Percentiles rank a stretch among this genome's conserved stretches.
These are phyloP conservation scores for Tylopilus orsonianus DNA, from an alignment of 1,284 basidiomycete species.

Conservation along the genomic window DNA sequence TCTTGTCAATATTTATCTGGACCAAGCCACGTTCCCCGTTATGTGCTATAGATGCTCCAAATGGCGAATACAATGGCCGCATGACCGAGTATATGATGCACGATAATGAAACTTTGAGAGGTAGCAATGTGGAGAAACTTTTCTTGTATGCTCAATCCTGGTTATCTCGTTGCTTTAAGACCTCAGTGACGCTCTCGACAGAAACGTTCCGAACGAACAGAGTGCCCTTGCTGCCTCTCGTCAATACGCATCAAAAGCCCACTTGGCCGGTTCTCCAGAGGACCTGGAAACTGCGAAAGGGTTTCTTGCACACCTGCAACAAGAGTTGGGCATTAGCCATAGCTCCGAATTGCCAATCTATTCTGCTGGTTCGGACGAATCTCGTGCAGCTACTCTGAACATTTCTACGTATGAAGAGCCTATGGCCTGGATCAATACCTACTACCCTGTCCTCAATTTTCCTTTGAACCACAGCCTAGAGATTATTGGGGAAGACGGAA, in stretches of 20 bases:
- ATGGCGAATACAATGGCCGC: conserved; percentile 16
- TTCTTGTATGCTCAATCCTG: conserved; percentile 28
- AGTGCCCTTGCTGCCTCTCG: conserved; percentile 48
- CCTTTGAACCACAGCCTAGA: conserved; percentile 51
- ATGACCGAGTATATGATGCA: conserved; percentile 23
- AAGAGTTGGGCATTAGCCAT: conserved; percentile 42
- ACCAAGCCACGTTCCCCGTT: conserved; percentile 1
- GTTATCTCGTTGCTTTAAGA: not conserved
- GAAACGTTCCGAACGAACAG: conserved; percentile 47
- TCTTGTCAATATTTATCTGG: conserved; percentile 20
- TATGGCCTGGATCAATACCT: conserved; percentile 58
- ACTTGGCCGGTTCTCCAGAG: conserved; percentile 49
- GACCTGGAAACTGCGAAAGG: conserved; percentile 52
- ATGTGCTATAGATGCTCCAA: conserved; percentile 5
- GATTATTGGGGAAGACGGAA: conserved; percentile 46
- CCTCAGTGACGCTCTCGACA: conserved; percentile 20
- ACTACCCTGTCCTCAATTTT: conserved; percentile 68
- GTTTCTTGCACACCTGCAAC: conserved; percentile 49
- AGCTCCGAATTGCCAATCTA: conserved; percentile 44
- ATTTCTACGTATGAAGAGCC: conserved; percentile 42
- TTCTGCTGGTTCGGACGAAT: conserved; percentile 49
- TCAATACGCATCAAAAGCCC: conserved; percentile 48
- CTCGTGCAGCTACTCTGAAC: conserved; percentile 46
- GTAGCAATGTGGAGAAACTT: conserved; percentile 26
- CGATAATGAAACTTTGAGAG: conserved; percentile 20